Base-by-base conservation (phyloP, 192 early-diverging fungal species). In the Podila minutissima region DNA sequence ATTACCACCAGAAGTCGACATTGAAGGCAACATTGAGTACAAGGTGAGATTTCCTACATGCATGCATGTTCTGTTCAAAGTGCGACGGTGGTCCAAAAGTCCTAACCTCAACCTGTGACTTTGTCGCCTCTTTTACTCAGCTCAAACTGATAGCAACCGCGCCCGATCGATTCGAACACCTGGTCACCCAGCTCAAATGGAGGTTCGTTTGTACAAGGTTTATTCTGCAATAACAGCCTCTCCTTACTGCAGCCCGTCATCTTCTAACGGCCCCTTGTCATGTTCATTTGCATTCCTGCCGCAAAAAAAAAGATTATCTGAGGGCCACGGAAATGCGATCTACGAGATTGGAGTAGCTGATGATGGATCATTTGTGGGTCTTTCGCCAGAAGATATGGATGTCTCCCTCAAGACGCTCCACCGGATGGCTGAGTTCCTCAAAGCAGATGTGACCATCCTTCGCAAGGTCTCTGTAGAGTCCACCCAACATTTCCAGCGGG, bases 181-280 rank as follows among this genome's bases (percentile, higher is more conserved):
- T 98, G 13, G 90, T 95, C 8, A 97, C 95, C 9, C 97, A 98
- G 86, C 83, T 98, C 41, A 95, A 96, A 72, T 97, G 96, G 95
- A 87, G 97, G 83, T 71, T 77, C 41, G 68, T 13, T 35, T 71
- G 38, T 75, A 24, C 29, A 33, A 13, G 2, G 7, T 24, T 55
- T n/a, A 3, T 0, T 55, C 1, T n/a, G 6, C 22, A 22, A 55
- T 55, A 55, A 55, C 53, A 22, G 24, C 22, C 53, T 24, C 4
- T 53, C 22, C 15, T 46, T 17, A 46, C 41, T 46, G 12, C 15
- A 46, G 13, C 41, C 15, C 41, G 10, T 41, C 10, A 46, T 46
- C 41, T 15, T 17, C 41, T 46, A 46, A 46, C 41, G 41, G 8
- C 38, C 41, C 13, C 8, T 46, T 46, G 15, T 46, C 15, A 15